Base-by-base conservation (phyloP, 2,329 filamentous ascomycete species). In the Epichloe glyceriae region DNA sequence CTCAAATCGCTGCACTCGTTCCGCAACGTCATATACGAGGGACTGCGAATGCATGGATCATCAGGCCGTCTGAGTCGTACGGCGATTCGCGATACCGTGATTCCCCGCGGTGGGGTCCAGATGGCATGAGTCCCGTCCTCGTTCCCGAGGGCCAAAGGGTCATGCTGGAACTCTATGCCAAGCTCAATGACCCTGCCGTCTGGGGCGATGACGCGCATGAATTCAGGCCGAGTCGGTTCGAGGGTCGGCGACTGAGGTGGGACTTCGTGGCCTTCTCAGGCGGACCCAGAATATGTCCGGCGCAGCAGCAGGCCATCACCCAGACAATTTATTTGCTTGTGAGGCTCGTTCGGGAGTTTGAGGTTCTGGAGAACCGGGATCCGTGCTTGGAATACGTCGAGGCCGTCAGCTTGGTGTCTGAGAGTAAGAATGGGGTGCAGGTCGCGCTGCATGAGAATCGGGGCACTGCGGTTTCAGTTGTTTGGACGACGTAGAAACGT, bases 261-360 rank as follows among this genome's bases (percentile, higher is more conserved):
- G 41, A 49, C 19, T 52, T 45, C n/a, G 50, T 49, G 20, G 19
- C 50, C n/a, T 52, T 52, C 39, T 48, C 46, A 2, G 50, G 47
- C 8, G 50, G 50, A 2, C 41, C 50, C 3, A 34, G 50, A 19
- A 50, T 52, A 14, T 52, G 50, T 37, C 50, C 50, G 1, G 50
- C 50, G 14, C 45, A 48, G 45, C 49, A 50, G 39, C 50, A 51
- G 39, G 20, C 17, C 10, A 42, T 47, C 10, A 40, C 46, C 4
- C 50, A 51, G 41, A 17, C 33, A 2, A 38, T 51, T 8, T 51
- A 51, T 22, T n/a, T 51, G 34, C 41, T 51, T 8, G 45, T 34
- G 4, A 40, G 50, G 15, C n/a, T 51, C 20, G 40, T 34, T 19
- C 3, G 19, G 3, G 45, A 45, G n/a, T 45, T 48, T 45, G 34